A percentile compares a stretch with the other conserved stretches of the same genome.
phyloP scores from a whole-genome alignment of 2,329 filamentous ascomycete species.

The Fusarium nelsonii region DNA sequence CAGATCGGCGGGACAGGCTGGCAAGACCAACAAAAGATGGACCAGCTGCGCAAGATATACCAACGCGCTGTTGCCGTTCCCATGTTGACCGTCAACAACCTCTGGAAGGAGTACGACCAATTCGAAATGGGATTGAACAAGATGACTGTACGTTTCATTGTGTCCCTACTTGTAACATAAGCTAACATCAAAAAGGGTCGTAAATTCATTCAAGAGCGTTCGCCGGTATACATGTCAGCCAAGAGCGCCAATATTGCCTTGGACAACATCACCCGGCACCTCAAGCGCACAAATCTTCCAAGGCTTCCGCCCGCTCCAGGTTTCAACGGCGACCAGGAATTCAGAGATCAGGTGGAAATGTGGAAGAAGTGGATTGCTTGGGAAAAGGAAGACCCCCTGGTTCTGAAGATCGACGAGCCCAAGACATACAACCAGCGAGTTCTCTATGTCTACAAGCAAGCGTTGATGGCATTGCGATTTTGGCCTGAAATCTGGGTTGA shows the following conservation, averaged over 20 bases:
- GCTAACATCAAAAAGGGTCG: conserved; percentile 71
- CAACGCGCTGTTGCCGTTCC: conserved; percentile 90
- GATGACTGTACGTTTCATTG: conserved; percentile 73
- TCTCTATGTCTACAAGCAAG: conserved; percentile 92
- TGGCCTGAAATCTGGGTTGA: conserved; percentile 98
- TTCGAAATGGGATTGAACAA: conserved; percentile 97
- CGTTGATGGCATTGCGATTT: conserved; percentile 91
- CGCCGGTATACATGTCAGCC: conserved; percentile 95
- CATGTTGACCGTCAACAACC: conserved; percentile 80
- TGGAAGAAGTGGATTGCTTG: conserved; percentile 96
- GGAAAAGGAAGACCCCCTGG: conserved; percentile 93
- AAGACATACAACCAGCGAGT: conserved; percentile 81
- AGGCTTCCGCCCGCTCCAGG: conserved; percentile 84
- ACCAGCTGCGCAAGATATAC: conserved; percentile 90
- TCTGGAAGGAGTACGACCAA: conserved; percentile 98
- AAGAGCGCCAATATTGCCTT: conserved; percentile 89
- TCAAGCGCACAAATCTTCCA: conserved; percentile 83
- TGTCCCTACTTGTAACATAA: conserved; percentile 17
- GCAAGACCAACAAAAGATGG: conserved; percentile 99
- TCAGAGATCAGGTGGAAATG: conserved; percentile 82
- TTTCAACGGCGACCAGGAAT: conserved; percentile 89
- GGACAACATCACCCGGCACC: conserved; percentile 84
- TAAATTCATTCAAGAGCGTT: conserved; percentile 94
- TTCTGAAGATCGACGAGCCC: conserved; percentile 84
- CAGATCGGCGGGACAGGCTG: conserved; percentile 86